Evolutionary conservation across 352 stramenopile genomes (phyloP).

Genomic region (Phytophthora hibernalis): DNA sequence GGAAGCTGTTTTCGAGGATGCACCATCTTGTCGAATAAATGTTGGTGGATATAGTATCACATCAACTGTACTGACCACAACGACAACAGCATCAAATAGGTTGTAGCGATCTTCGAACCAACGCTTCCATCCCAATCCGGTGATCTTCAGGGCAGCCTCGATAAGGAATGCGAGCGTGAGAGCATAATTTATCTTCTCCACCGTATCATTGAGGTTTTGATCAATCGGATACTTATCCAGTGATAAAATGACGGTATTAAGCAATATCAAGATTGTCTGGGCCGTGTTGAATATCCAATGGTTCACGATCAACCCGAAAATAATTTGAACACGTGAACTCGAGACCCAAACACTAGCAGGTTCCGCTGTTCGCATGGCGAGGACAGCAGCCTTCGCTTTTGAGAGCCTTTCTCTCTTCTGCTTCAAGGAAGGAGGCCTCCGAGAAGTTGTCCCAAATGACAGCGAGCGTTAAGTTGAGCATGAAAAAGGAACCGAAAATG

Average conservation of each 20-base stretch:
- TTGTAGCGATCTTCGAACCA: conserved; percentile 82
- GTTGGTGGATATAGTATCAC: conserved; percentile 50
- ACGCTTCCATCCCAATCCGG: conserved; percentile 56
- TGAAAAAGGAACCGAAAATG: conserved; percentile 91
- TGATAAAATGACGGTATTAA: conserved; percentile 88
- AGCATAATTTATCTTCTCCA: conserved; percentile 73
- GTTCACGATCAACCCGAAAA: conserved; percentile 38
- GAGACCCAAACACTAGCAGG: conserved; percentile 3
- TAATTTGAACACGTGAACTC: conserved; percentile 22
- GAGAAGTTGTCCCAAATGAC: conserved; percentile 91
- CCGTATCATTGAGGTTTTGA: conserved; percentile 36
- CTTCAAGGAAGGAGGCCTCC: conserved; percentile 62
- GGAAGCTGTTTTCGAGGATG: conserved; percentile 37
- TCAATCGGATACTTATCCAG: conserved; percentile 82
- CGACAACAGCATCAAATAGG: conserved; percentile 77
- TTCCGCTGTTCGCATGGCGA: conserved; percentile 15
- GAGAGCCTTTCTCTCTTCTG: conserved; percentile 52
- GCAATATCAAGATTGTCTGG: conserved; percentile 68
- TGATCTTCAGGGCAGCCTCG: conserved; percentile 77
- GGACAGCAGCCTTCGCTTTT: conserved; percentile 34
- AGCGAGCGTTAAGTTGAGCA: conserved; percentile 91
- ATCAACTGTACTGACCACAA: conserved; percentile 50
- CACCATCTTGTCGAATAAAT: conserved; percentile 35
- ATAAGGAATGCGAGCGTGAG: conserved; percentile 60
- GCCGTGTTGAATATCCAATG: conserved; percentile 68